Evolutionary conservation across 2,329 filamentous ascomycete species (phyloP), one percentile per base, ranked within the genome.

Genomic region (Colletotrichum chlorophyti): DNA sequence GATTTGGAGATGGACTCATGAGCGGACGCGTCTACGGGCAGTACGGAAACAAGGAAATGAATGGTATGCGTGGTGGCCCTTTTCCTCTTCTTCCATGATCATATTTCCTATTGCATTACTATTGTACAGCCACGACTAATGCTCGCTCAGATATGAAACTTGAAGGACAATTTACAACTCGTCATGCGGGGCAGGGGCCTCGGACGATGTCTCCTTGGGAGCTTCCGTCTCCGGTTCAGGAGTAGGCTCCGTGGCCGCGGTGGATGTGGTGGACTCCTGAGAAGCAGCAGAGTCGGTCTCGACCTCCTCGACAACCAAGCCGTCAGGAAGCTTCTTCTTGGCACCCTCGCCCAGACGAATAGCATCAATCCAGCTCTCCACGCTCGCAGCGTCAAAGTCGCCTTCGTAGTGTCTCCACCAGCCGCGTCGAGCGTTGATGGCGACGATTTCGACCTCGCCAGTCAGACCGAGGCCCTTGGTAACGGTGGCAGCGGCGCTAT

Each of bases 351-450:
- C 91, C 80, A 99, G 83, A 32, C 92, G 88, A 62, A 98, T 92
- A n/a, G 85, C 83, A 68, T 99, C 95, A 58, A 99, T 85, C 92
- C 94, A 99, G 61, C 79, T 78, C 76, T 97, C 91, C 26, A 99
- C 78, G 23, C 82, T 83, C 51, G 83, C 79, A 21, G 80, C 69
- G 52, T 83, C 84, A 40, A 86, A 87, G 38, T 83, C 77, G 3
- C 83, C 85, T 43, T 84, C 76, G 71, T 91, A 95, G 57, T 83
- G 84, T 67, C 90, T 89, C 85, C 88, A 96, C 95, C 95, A 99
- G 37, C 84, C 83, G 51, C 93, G 87, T 68, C 93, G 92, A 27
- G 85, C 90, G 72, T 97, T 97, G 58, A 96, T 73, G 14, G 93
- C 93, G 52, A 98, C 79, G 40, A 98, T 75, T 69, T 93, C 87